Evolutionary conservation across 257 asterid genomes (phyloP).

Genomic region (Ehretia macrophylla): DNA sequence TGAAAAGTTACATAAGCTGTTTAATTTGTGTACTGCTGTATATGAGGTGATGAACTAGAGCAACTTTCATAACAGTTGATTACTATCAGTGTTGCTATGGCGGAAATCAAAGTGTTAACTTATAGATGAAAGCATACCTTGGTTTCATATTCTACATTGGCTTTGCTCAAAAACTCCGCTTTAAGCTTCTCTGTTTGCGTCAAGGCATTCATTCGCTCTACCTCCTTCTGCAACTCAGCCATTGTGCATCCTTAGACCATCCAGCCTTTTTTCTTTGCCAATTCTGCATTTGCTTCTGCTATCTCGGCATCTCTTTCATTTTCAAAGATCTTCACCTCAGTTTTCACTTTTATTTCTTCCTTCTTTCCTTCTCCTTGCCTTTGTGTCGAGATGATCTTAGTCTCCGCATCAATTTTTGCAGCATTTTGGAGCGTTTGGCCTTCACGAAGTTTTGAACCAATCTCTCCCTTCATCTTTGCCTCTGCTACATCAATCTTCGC

Average conservation of each 20-base stretch:
- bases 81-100: no score
- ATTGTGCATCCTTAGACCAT: background rate
- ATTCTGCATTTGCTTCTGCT: background rate
- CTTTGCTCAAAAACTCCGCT: slow-evolving; percentile 2
- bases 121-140: slow-evolving; percentile 1
- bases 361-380: background rate
- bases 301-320: background rate
- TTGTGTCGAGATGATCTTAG: background rate
- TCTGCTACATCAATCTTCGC: slow-evolving; percentile 1
- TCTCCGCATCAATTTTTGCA: slow-evolving; percentile 4
- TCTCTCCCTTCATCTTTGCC: slow-evolving; percentile 1
- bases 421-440: background rate
- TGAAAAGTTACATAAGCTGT: no score
- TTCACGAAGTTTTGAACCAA: background rate
- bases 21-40: no score
- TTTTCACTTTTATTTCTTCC: slow-evolving; percentile 1
- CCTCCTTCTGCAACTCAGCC: slow-evolving; percentile 1
- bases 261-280: background rate
- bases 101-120: no score
- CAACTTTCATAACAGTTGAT: no score
- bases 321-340: background rate
- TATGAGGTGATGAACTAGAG: no score
- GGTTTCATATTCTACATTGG: slow-evolving; percentile 1
- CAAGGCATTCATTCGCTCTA: slow-evolving; percentile 1
- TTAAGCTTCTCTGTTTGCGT: background rate